Evolutionary conservation across 2,329 filamentous ascomycete species (phyloP), one percentile per base, ranked within the genome.

Genomic region (Exophiala dermatitidis): DNA sequence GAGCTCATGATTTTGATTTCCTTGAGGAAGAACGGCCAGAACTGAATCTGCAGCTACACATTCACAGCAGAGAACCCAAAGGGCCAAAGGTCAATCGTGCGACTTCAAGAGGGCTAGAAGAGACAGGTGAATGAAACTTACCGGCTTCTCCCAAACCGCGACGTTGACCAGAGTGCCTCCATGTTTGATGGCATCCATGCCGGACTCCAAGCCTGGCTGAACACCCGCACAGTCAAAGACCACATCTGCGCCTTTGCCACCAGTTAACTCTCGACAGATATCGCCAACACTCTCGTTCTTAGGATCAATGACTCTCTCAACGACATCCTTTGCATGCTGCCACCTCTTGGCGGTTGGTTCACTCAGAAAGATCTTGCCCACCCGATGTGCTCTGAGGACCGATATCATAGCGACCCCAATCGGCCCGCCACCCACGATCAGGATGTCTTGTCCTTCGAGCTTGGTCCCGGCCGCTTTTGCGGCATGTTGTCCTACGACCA

Each of bases 221-320:
- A 78, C 73, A n/a, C 77, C 77, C 2, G 77, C 76, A 43, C 73
- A 74, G 60, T 79, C 77, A 57, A 74, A 79, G 0, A 72, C 74
- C 5, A 78, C 65, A 59, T 79, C 70, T 5, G 74, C 74, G 19
- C 77, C 77, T 70, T 68, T 30, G 65, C 68, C 48, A 69, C 69
- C 56, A 26, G 58, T 63, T 10, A 58, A 44, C 4, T 60, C 56
- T 6, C 52, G 37, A 68, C 74, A 47, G 26, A 57, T 45, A 8
- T 58, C 53, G 1, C 74, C 68, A 2, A 79, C 66, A 58, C 79
- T 72, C 50, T 76, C 73, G 48, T 71, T 69, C 2, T 66, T 69
- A 1, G 77, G 77, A 60, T 79, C 72, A 46, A 79, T 65, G 1
- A 75, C 68, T 3, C 78, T 65, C 58, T 79, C 74, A 48, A 76